Evolutionary conservation across 306 rosid genomes (phyloP), one percentile per base, ranked within the genome.

Genomic region (Cucumis hystrix): DNA sequence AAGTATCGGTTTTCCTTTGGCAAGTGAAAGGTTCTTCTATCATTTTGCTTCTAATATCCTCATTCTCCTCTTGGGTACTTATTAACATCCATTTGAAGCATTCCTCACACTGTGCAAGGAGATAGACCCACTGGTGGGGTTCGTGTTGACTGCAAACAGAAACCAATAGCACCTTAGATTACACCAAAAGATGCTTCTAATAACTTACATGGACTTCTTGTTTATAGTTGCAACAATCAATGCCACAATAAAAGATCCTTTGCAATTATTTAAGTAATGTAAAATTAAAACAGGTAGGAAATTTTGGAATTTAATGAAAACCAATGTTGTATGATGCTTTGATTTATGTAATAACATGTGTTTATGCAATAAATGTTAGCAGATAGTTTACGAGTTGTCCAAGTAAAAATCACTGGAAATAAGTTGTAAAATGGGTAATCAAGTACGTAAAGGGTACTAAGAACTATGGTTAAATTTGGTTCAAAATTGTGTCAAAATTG

Each of bases 61-160:
- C 99, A 61, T 87, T 92, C 88, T 89, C 96, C 47, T 91, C 97
- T 81, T 80, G 86, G 0, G 94, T 80, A 57, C 85, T 78, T 74
- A 92, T 68, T 86, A 91, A 87, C 83, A 98, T 87, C 99, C 99
- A 92, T 84, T 92, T 96, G 67, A 75, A 43, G 91, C 98, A 92
- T 41, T 69, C 49, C 8, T 82, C 83, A 81, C 99, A 96, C 52
- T 96, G 97, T 0, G 85, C 96, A n/a, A 14, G 98, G 97, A 70
- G 79, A 92, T 37, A 85, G 13, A 84, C 84, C 92, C 57, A 92
- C 73, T n/a, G n/a, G n/a, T 17, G 28, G 60, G 4, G 39, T 0
- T 43, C 74, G 16, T 37, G 77, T 6, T 64, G 83, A 87, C 92
- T 85, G 87, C 65, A 76, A 80, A 79, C 79, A 78, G 68, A 88